Base-by-base conservation (phyloP, 1,284 basidiomycete genomes). In the Ustilago nuda region DNA sequence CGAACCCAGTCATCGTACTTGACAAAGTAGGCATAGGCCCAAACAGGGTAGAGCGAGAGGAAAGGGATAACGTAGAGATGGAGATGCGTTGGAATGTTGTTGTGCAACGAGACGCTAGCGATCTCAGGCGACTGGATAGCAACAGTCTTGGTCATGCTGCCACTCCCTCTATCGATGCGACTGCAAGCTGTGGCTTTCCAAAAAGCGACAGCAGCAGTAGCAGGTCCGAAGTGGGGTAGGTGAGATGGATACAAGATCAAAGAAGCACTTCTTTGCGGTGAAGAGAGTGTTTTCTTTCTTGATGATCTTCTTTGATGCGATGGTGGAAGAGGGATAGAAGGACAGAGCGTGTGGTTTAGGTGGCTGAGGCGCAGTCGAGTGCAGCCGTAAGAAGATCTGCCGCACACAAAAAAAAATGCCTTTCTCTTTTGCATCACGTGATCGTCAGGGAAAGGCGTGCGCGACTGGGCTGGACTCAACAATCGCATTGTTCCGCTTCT, bases 11-110 rank as follows among this genome's bases (percentile, higher is more conserved):
- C 93, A 86, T 97, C 95, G 78, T 93, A 95, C 85, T 92, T 90
- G 63, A 96, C 87, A 92, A 93, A 95, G 83, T 94, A 89, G 82
- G 97, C 93, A 86, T 98, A 98, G 84, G 90, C 94, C 56, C 95
- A 90, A 35, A 95, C 85, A 0, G 95, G 95, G 84, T 98, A 99
- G 68, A 96, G 88, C 1, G 90, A 57, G 46, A 95, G 89, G 86
- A 94, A 94, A 0, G 95, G 95, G 13, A 92, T 72, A 13, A 91
- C 90, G 86, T 99, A 99, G 66, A 97, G 85, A 83, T 95, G 91
- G 27, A 89, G 89, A 80, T 91, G 90, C 87, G 91, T 89, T 6
- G 94, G 93, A 54, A 95, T 90, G 64, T 91, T 89, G 78, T 91
- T 89, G 86, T 95, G 94, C 64, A 98, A 88, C 76, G 91, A 91